Base-by-base conservation (phyloP, 1,284 basidiomycete species). In the Irpex sp. region DNA sequence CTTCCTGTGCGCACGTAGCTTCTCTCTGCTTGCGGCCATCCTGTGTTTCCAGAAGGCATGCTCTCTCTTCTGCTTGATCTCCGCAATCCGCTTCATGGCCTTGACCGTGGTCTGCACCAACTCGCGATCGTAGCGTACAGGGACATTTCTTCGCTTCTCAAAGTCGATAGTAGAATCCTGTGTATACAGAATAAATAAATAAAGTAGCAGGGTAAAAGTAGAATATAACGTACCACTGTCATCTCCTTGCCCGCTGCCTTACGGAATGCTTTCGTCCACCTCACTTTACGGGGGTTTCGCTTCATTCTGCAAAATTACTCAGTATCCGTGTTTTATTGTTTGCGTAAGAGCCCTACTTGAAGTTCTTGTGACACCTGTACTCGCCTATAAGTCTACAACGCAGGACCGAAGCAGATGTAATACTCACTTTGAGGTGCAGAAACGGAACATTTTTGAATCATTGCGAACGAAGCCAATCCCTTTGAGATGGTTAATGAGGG, bases 181-280 rank as follows among this genome's bases (percentile, higher is more conserved):
- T n/a, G 47, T 53, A 43, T 17, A 58, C n/a, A 43, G 15, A 43
- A 43, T 31, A 46, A 43, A 60, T 35, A 39, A 61, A 50, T 54
- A 17, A 50, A 55, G 19, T 58, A 26, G 15, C 26, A 13, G 47
- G 19, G 55, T 47, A 37, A 26, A 17, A 66, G n/a, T 56, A n/a
- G 39, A 9, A 60, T 26, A 26, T 3, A 9, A 78, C 92, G 76
- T 72, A 96, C 95, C 72, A 99, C 93, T 11, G 94, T 97, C 97
- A 99, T 99, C 81, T 99, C 97, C 81, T 99, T 99, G 67, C 97
- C 97, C 63, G 95, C 94, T 26, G 97, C 95, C 77, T 97, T 98
- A 70, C 97, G 87, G 87, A 99, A 99, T 15, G 97, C 97, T 79
- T 99, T 99, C 61, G 97, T 99, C 97, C 97, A 99, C 71, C 94